Evolutionary conservation across 495 filamentous ascomycete genomes (phyloP), one percentile per base, ranked within the genome.

Genomic region (Apiosordaria backusii): DNA sequence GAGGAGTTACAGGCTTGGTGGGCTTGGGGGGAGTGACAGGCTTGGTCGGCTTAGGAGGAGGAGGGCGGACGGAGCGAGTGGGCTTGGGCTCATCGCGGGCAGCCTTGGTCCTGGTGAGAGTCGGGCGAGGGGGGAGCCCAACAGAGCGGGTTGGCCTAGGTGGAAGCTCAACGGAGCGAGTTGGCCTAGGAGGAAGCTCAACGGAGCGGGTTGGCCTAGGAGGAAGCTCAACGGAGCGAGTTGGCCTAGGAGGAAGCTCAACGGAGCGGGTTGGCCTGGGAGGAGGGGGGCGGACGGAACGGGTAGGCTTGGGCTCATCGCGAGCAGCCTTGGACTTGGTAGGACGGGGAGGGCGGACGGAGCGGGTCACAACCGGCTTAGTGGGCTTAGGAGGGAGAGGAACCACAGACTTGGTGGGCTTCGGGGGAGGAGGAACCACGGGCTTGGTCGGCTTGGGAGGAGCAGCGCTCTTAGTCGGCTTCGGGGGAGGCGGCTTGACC

Each of bases 401-500:
- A 54, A 7, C 27, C 50, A 22, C 55, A 58, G 55, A 25, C 57
- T 60, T 60, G 26, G 57, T 27, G 10, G 57, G 57, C 57, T 60
- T 60, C 0, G 57, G 57, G 18, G 57, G 57, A 24, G 57, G 24
- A 23, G 55, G 55, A 26, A 23, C n/a, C 21, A 29, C 57, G 4
- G 57, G 16, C 24, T 60, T 60, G 57, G 57, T 60, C 57, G 57
- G 57, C 57, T 60, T 60, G 16, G 57, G 57, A 27, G 57, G 57
- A 29, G 24, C 19, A 60, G 2, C 57, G 19, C 19, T 18, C 57
- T 60, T 60, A 22, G 57, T 60, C 18, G 57, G 57, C 52, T 55
- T 55, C n/a, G 52, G 22, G 35, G 35, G 35, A 45, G 35, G 35
- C 35, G 35, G 35, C 57, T 60, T 60, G 4, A 24, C 57, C 19